Evolutionary conservation across 176 grass and related monocot genomes (phyloP).

Genomic region (Stipa capillata): DNA sequence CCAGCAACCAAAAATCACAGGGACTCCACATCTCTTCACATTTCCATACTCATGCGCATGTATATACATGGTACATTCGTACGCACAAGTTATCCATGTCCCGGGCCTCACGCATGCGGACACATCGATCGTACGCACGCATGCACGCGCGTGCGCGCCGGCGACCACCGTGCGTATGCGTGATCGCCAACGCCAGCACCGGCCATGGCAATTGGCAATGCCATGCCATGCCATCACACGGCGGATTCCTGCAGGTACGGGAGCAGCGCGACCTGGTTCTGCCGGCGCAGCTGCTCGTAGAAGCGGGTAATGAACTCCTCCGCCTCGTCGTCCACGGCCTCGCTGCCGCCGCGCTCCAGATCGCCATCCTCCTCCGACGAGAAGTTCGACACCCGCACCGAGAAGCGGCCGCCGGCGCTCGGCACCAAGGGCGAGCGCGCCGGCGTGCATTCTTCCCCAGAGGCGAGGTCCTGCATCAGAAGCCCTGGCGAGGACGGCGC

Average conservation of each 20-base stretch:
- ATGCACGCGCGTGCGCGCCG: neutral
- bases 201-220: too few relatives aligned
- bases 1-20: conserved; percentile 25
- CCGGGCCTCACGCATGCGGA: neutral
- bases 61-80: neutral
- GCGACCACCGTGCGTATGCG: too few relatives aligned
- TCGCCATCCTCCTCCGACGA: conserved; percentile 33
- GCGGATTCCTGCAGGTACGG: conserved; percentile 37
- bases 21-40: neutral
- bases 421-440: conserved; percentile 2
- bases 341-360: neutral
- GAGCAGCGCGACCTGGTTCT: conserved; percentile 53
- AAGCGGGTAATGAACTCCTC: conserved; percentile 91
- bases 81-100: neutral
- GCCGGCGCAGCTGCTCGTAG: conserved; percentile 80
- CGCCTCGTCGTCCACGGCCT: conserved; percentile 66
- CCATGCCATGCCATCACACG: neutral
- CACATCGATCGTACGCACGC: neutral
- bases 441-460: conserved; percentile 23
- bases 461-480: conserved; percentile 37
- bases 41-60: neutral
- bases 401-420: neutral
- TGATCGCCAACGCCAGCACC: too few relatives aligned
- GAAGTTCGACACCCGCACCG: conserved; percentile 59
- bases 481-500: conserved; percentile 14